Evolutionary conservation across 83 land plant species (phyloP), one percentile per base, ranked within the genome.

Genomic region (Picea abies): DNA sequence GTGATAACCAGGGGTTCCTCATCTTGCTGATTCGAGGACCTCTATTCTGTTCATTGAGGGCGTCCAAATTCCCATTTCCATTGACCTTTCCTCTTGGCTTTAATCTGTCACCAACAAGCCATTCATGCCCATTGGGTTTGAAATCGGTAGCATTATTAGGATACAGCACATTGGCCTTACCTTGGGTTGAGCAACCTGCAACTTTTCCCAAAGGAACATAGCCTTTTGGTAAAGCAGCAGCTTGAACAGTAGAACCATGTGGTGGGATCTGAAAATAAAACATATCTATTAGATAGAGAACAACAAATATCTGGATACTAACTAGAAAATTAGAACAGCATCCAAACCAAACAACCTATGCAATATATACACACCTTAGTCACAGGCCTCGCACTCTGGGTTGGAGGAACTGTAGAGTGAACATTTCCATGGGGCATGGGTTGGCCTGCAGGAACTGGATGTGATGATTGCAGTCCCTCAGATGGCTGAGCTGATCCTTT

Each of bases 121-220:
- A 37, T 37, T 79, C 75, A 37, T 76, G 80, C 0, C 81, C 85
- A 63, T 82, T 83, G 20, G 81, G 69, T 69, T 85, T 87, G 14
- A 65, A 5, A 76, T 80, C 82, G 9, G 67, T 49, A 61, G 80
- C 37, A 47, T 76, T 26, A 63, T 25, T 80, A 47, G 88, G 79
- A 83, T 85, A 85, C 58, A 84, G 47, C 19, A 84, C 58, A 17
- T 80, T 80, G 44, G 77, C 75, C 70, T 89, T 89, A 14, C 60
- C 82, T 58, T 80, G 86, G 63, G 16, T 63, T 37, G 39, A 37
- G 39, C 0, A 37, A 49, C 81, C 29, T 23, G 81, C 81, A 10
- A 82, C 82, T 37, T 37, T 37, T 37, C 39, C 39, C 39, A 37
- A 16, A 0, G 81, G 80, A 15, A 65, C 20, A 41, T 76, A 84